Evolutionary conservation across 371 early-diverging fungal genomes (phyloP), one percentile per base, ranked within the genome.

Genomic region (Mucor circinelloides): DNA sequence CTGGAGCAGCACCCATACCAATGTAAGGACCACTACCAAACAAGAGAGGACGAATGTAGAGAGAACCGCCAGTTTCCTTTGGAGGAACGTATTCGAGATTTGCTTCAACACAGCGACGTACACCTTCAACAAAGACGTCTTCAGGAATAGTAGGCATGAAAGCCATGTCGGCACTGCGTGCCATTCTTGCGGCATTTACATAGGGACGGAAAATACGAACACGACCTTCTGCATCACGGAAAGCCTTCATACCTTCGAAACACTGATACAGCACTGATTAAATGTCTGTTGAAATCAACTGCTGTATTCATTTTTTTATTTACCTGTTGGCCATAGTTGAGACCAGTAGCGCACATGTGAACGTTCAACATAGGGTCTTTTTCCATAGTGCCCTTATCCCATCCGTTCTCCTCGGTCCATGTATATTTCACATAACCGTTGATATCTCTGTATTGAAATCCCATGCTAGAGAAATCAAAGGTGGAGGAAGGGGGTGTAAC

Each of bases 201-300:
- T 89, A 81, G 34, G 92, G 91, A 52, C 94, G 85, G 82, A 94
- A 94, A 52, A 91, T 78, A 60, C 92, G 88, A 44, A 93, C 81
- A 71, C 87, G 87, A 19, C 90, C 90, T 68, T 92, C 86, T 55
- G 81, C 84, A 80, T 87, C 85, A 23, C 90, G 81, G 86, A 90
- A 94, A 5, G 94, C 93, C 75, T 94, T 94, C 70, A 94, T 71
- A 27, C 94, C 94, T 81, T 94, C 94, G 70, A 94, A 94, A 71
- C 89, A 88, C 86, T 88, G 23, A 25, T 12, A 0, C 36, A 13
- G 13, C 13, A 44, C 19, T 44, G 5, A 44, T 17, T 7, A 17
- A 2, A 7, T n/a, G 42, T 17, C 2, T 19, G n/a, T 44, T n/a
- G 8, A 44, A 5, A n/a, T 17, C 15, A 5, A 6, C n/a, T 19